These are phyloP conservation scores for Umbelopsis sp. DNA, from an alignment of 371 early-diverging fungal genomes.

Conservation along the genomic window DNA sequence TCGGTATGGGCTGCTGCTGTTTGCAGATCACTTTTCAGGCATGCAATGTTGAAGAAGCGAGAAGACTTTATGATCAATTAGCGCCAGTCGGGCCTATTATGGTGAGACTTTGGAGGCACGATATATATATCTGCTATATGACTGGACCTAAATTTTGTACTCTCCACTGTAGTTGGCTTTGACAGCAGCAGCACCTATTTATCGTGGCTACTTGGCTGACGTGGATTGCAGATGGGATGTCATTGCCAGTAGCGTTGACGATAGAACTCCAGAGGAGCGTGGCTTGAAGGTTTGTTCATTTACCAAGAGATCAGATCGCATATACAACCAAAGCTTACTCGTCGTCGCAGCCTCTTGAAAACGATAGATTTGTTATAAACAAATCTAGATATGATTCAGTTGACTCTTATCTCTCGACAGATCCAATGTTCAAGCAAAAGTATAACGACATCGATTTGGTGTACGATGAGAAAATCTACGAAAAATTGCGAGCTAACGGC, in stretches of 20 bases:
- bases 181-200: slow-evolving; percentile 95
- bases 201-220: slow-evolving; percentile 93
- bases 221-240: slow-evolving; percentile 99
- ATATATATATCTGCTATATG: too few species aligned
- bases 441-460: slow-evolving; percentile 95
- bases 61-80: slow-evolving; percentile 95
- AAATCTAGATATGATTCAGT: slow-evolving; percentile 98
- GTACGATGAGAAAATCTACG: slow-evolving; percentile 80
- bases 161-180: slow-evolving; percentile 70
- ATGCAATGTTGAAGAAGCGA: slow-evolving; percentile 93
- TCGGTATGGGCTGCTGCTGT: slow-evolving; percentile 99
- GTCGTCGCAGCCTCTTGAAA: slow-evolving; percentile 66
- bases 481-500: slow-evolving; percentile 67
- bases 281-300: slow-evolving; percentile 66
- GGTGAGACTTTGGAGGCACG: slow-evolving; percentile 34
- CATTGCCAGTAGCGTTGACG: slow-evolving; percentile 94
- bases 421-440: slow-evolving; percentile 76
- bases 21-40: slow-evolving; percentile 99
- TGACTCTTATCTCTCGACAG: slow-evolving; percentile 88
- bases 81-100: slow-evolving; percentile 94
- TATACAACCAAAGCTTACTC: not conserved
- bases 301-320: not conserved
- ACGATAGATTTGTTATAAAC: slow-evolving; percentile 77
- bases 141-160: too few species aligned
- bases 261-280: slow-evolving; percentile 94